phyloP scores from a whole-genome alignment of 2,329 filamentous ascomycete species.

The Aspergillus terreus region DNA sequence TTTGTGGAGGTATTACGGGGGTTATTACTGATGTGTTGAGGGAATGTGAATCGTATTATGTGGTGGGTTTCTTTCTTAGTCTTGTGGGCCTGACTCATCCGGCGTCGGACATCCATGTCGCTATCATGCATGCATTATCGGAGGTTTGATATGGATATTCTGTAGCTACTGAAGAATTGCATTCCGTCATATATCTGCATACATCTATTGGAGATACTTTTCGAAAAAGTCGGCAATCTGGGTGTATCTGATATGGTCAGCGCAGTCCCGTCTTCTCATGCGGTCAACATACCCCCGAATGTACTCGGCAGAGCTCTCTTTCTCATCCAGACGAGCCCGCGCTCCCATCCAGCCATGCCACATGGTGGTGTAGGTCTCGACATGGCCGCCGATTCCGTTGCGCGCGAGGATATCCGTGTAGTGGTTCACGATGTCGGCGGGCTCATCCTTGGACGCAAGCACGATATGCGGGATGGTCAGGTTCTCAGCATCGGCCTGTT shows the following conservation, averaged over 20 bases:
- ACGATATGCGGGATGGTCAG: conserved; percentile 61
- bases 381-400: conserved; percentile 52
- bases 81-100: too few species aligned
- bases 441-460: conserved; percentile 65
- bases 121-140: too few species aligned
- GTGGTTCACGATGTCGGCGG: conserved; percentile 48
- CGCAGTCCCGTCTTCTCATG: neutral
- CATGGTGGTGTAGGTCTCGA: conserved; percentile 65
- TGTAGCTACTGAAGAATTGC: conserved; percentile 2
- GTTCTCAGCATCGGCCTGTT: conserved; percentile 56
- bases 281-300: conserved; percentile 46
- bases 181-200: neutral
- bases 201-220: conserved; percentile 12
- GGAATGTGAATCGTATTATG: too few species aligned
- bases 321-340: conserved; percentile 55
- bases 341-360: conserved; percentile 74
- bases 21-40: neutral
- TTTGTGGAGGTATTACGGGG: neutral
- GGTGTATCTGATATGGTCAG: conserved; percentile 9
- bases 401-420: conserved; percentile 51
- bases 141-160: too few species aligned
- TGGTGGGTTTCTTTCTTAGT: too few species aligned
- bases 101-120: too few species aligned
- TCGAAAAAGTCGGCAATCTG: conserved; percentile 24
- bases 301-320: conserved; percentile 56